Percentiles rank a stretch among this genome's conserved stretches.
Evolutionary conservation across 169 alveolate genomes (phyloP).

Genomic region (Cryptosporidium baileyi): DNA sequence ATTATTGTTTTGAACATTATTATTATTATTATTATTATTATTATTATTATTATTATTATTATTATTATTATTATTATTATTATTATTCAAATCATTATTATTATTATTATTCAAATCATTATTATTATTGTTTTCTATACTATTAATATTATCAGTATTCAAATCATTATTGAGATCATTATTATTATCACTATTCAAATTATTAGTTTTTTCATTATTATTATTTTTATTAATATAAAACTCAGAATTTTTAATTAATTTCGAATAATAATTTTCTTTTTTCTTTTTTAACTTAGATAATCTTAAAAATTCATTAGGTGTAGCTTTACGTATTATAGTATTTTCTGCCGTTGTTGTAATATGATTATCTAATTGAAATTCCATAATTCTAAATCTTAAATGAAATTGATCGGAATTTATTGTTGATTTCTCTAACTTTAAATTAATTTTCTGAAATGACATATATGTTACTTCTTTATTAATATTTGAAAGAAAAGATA

Average conservation of each 20-base stretch:
- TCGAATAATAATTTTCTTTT: neutral
- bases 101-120: no score
- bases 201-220: neutral
- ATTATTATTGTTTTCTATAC: neutral
- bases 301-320: slow-evolving; percentile 45
- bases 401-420: slow-evolving; percentile 4
- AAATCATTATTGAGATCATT: neutral
- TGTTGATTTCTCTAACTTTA: neutral
- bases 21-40: no score
- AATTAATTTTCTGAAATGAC: slow-evolving; percentile 22
- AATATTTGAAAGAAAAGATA: slow-evolving; percentile 12
- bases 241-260: neutral
- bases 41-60: no score
- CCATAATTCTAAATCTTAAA: slow-evolving; percentile 29
- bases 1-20: no score
- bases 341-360: slow-evolving; percentile 37
- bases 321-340: slow-evolving; percentile 39
- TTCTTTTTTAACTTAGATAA: neutral
- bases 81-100: no score
- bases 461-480: slow-evolving; percentile 27
- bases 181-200: no score
- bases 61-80: no score
- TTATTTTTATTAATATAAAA: neutral
- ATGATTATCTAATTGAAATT: slow-evolving; percentile 41
- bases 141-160: neutral